Evolutionary conservation across 176 grass and related monocot genomes (phyloP).

Genomic region (Bromus sterilis): DNA sequence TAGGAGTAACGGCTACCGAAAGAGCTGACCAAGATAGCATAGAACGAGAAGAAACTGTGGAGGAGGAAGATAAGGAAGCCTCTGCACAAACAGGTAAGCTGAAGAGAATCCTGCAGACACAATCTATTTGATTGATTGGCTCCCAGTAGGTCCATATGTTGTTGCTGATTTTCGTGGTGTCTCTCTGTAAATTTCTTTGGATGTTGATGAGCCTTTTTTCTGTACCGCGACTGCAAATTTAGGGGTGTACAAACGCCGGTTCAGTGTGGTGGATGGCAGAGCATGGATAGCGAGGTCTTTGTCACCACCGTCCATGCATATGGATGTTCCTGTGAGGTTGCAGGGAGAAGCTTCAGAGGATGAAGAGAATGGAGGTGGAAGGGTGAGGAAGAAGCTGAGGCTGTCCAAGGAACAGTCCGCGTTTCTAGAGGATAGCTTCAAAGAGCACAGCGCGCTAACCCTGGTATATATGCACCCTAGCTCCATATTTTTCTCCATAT

Average conservation of each 20-base stretch:
- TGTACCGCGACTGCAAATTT: conserved; percentile 30
- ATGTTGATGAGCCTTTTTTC: conserved; percentile 23
- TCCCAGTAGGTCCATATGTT: background rate
- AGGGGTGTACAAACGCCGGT: background rate
- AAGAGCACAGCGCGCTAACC: conserved; percentile 59
- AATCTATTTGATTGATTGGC: background rate
- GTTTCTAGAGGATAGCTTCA: conserved; percentile 78
- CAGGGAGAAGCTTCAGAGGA: conserved; percentile 11
- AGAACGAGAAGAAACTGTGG: background rate
- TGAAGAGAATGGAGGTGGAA: background rate
- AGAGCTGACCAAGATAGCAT: conserved; percentile 12
- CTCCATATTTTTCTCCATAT: too few relatives aligned
- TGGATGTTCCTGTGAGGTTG: background rate
- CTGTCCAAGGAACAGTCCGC: conserved; percentile 77
- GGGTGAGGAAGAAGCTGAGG: conserved; percentile 55
- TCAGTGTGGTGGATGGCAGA: conserved; percentile 13
- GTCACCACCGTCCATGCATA: conserved; percentile 1
- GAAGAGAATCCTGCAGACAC: background rate
- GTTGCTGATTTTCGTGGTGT: too few relatives aligned
- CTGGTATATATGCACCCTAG: conserved; percentile 27
- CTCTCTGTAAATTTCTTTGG: background rate
- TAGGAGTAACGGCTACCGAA: conserved; percentile 17
- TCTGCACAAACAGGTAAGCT: conserved; percentile 16
- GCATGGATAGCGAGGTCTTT: background rate
- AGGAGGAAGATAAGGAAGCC: background rate